Base-by-base conservation (phyloP, 768 basidiomycete genomes). In the Coprinellus aureogranulatus region DNA sequence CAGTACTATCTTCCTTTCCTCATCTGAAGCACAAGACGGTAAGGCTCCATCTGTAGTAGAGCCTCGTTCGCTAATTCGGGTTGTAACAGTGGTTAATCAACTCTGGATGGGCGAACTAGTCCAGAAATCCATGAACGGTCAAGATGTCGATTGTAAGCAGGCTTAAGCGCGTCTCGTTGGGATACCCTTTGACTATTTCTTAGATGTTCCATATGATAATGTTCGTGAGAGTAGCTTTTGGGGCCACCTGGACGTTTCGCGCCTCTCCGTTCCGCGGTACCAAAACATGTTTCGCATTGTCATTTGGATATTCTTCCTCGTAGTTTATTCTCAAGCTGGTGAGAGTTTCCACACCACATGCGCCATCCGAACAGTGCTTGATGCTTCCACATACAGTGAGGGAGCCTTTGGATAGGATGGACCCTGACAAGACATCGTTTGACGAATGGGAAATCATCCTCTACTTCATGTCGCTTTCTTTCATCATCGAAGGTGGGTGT, bases 231-330 rank as follows among this genome's bases (percentile, higher is more conserved):
- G 72, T 45, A 76, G 77, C 0, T 85, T 92, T 63, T 88, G 84
- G 83, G 80, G 77, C 40, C 91, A 89, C 65, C 64, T 95, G 18
- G 81, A 95, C 64, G 85, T 92, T 3, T 77, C 87, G 3, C 83
- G 94, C 30, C 74, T 97, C 46, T 84, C 84, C 31, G 92, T 96
- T 23, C 94, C 94, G 28, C 88, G 91, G 53, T 95, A 95, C 68
- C 94, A 95, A 68, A 94, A 92, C 62, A 77, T 86, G 51, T 87
- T 94, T 66, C 85, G 91, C 45, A 85, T 93, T 53, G 54, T 79
- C 5, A 77, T 92, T 31, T 94, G 90, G 91, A 66, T 92, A 23
- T 77, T 89, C 63, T 89, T 93, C 72, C 80, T 96, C 31, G 75
- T 81, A 20, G 82, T 85, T 2, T 95, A 94, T 67, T 93, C 91